Evolutionary conservation across 208 protist genomes (phyloP), one percentile per base, ranked within the genome.

Genomic region (Leishmania turanica): DNA sequence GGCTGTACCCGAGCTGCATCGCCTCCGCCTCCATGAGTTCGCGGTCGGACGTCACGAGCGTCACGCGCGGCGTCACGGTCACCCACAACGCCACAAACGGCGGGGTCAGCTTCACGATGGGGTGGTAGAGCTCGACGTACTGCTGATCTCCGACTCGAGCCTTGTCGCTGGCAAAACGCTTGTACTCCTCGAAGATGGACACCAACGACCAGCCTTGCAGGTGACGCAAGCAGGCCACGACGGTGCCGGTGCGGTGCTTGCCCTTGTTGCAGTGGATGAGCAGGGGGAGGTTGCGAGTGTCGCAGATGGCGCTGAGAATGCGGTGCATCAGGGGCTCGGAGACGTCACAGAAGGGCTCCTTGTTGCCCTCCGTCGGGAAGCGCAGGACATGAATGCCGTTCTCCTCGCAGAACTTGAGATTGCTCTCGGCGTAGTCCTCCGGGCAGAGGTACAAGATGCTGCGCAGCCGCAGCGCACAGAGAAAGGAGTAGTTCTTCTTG

Each of bases 181-280:
- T 92, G 85, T 99, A 99, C 79, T 99, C 98, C 69, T 98, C 97
- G 79, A 99, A 98, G 34, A 99, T 99, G 77, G 97, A 99, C 4
- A 98, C 98, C 1, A 99, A 85, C 0, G 98, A 99, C 98, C 97
- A 99, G 40, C 96, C 96, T 80, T 99, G 98, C 58, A 98, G 72
- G 73, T 96, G 88, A 40, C 97, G 96, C 60, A 99, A 87, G 66
- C 93, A 98, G 2, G 92, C 97, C n/a, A 98, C 97, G 1, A 99
- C 88, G 31, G 97, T 98, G 47, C 98, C 98, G 24, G 98, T 99
- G 69, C 98, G 88, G 80, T 99, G 98, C 87, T 99, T 98, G 15
- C 96, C 96, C 84, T 99, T 99, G 82, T 99, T 99, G 88, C 99
- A 99, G 87, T 99, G 98, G 72, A 99, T 99, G 19, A 99, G 87